Conservation (phyloP, 441 rosid genomes). For the Populus trichocarpa region DNA sequence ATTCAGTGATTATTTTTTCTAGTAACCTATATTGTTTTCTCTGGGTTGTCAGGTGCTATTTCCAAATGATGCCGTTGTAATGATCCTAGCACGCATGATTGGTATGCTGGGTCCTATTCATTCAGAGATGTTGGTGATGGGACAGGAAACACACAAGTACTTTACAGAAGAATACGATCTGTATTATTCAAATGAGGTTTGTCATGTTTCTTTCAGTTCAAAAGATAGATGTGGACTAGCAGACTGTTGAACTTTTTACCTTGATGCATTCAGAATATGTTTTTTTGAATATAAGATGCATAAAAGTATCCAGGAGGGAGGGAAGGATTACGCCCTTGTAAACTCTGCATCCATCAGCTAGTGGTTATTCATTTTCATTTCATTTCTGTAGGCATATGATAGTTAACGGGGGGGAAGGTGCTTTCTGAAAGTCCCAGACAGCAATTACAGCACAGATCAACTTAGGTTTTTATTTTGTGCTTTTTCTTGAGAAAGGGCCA, state of each 20-base stretch:
- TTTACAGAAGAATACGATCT: conserved; percentile 82
- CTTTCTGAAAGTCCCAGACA: neutral
- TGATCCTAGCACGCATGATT: conserved; percentile 73
- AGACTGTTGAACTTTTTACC: neutral
- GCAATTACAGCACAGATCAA: neutral
- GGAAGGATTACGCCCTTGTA: neutral
- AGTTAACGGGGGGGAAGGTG: neutral
- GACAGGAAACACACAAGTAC: conserved; percentile 76
- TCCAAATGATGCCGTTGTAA: conserved; percentile 70
- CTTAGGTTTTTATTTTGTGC: neutral
- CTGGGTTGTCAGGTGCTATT: conserved; percentile 59
- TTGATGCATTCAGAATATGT: neutral
- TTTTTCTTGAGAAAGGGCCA: neutral
- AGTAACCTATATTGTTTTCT: conserved; percentile 5
- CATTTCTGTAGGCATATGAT: neutral
- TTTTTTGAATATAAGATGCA: neutral
- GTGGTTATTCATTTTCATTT: neutral
- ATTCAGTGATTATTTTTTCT: conserved; percentile 2
- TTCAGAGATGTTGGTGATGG: conserved; percentile 65
- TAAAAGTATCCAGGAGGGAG: neutral
- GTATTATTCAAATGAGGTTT: conserved; percentile 68
- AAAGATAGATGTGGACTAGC: neutral
- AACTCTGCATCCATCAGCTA: neutral
- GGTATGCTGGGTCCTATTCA: conserved; percentile 78
- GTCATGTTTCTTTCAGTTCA: conserved; percentile 1